Base-by-base conservation (phyloP, 1,139 yeast species). In the Komagataea norvegica region DNA sequence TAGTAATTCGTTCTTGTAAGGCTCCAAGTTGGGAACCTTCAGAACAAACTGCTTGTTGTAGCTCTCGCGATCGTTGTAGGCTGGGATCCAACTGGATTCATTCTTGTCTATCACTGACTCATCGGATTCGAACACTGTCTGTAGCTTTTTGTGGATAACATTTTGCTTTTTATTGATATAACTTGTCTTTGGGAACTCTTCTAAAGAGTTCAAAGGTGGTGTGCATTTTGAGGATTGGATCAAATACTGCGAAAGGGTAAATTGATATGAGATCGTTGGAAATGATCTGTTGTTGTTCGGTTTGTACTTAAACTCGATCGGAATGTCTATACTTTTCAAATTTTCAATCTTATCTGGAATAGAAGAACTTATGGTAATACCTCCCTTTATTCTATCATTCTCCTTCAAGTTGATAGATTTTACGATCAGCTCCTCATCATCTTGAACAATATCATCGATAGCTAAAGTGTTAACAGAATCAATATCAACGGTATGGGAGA, bases 11-110 rank as follows among this genome's bases (percentile, higher is more conserved):
- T 38, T 38, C 14, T 33, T 8, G 13, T 15, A 32, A 14, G 25
- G 25, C 8, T 18, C 6, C 5, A 45, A 10, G 4, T 29, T 9
- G 13, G 52, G 50, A 7, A 48, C 31, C 4, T 40, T 25, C 11
- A 48, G 29, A 2, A 32, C 21, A 3, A 42, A 9, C 2, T 33
- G 38, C 15, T 34, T 34, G 13, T 28, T 35, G 22, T 38, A 41
- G 1, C 41, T 10, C 3, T 29, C 25, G 3, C 25, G 20, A 9
- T 42, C 40, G 5, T 25, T 25, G 19, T 49, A 49, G 11, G 40
- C 46, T 6, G 54, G 54, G 9, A 30, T 37, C 54, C 54, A 49
- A 11, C 24, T 16, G 18, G 14, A 15, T 7, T 42, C 40, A 1
- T 21, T 31, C 20, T 6, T 10, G 4, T 20, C 26, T 2, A 9